phyloP scores from a whole-genome alignment of 805 yeast genomes.

The Blastobotrys attinorum region DNA sequence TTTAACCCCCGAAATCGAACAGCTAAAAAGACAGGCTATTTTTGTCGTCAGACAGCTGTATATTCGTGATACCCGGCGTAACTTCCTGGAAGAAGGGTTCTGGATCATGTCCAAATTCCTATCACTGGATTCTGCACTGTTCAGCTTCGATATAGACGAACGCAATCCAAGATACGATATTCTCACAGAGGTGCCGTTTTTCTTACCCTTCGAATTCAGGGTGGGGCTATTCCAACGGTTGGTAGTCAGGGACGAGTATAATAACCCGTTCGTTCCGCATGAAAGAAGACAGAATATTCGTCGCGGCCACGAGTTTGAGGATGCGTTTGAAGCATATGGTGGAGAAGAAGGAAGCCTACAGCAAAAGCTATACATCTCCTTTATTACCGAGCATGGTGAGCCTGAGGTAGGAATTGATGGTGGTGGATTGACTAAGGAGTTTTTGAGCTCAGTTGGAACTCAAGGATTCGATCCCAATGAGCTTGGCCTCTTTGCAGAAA shows the following conservation, averaged over 20 bases:
- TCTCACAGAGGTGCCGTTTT: slow-evolving; percentile 63
- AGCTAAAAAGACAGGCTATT: slow-evolving; percentile 34
- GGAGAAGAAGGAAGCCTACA: slow-evolving; percentile 18
- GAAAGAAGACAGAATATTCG: slow-evolving; percentile 7
- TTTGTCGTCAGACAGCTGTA: slow-evolving; percentile 56
- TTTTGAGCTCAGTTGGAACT: slow-evolving; percentile 61
- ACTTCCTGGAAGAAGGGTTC: slow-evolving; percentile 40
- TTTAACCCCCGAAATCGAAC: slow-evolving; percentile 13
- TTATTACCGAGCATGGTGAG: slow-evolving; percentile 59
- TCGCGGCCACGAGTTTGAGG: slow-evolving; percentile 39
- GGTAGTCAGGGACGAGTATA: slow-evolving; percentile 39
- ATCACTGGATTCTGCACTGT: slow-evolving; percentile 33
- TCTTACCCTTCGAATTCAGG: slow-evolving; percentile 66
- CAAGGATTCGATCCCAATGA: slow-evolving; percentile 51
- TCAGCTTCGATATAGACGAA: slow-evolving; percentile 10
- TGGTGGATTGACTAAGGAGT: slow-evolving; percentile 92
- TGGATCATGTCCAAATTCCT: slow-evolving; percentile 42
- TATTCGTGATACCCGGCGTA: slow-evolving; percentile 54
- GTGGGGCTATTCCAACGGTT: slow-evolving; percentile 63
- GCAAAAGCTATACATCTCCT: slow-evolving; percentile 22
- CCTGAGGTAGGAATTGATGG: slow-evolving; percentile 93
- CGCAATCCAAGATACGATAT: slow-evolving; percentile 37
- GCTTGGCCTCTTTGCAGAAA: slow-evolving; percentile 36
- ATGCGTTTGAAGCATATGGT: slow-evolving; percentile 64
- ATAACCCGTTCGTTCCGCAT: no score